These are phyloP conservation scores for Solanum raphanifolium DNA, from an alignment of 257 asterid genomes.

Conservation along the genomic window DNA sequence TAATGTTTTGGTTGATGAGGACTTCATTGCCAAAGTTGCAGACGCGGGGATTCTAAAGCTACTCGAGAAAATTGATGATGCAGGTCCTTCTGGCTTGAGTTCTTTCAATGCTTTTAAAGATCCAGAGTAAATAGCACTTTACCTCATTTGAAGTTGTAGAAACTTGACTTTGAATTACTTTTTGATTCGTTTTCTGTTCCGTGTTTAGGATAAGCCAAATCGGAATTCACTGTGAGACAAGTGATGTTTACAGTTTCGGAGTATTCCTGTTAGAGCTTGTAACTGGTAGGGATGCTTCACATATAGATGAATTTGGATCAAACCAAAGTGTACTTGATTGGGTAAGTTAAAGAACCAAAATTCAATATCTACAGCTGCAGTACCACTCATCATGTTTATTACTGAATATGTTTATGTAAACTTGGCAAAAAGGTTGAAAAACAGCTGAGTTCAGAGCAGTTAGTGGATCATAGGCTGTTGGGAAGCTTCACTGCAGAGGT, in stretches of 20 bases:
- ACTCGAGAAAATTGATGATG: constrained; percentile 31
- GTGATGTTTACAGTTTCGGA: constrained; percentile 69
- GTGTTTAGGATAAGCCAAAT: constrained; percentile 25
- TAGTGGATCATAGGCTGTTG: constrained; percentile 36
- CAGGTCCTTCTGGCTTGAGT: constrained; percentile 33
- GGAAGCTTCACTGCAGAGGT: constrained; percentile 61
- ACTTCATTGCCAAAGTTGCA: constrained; percentile 63
- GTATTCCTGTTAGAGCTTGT: constrained; percentile 58
- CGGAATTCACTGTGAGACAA: constrained; percentile 19
- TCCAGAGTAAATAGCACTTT: constrained; percentile 49
- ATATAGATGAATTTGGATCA: constrained; percentile 30
- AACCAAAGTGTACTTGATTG: constrained; percentile 30
- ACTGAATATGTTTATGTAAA: neutral
- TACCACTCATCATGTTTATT: neutral
- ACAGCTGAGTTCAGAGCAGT: constrained; percentile 16
- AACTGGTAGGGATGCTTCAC: constrained; percentile 42
- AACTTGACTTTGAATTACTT: neutral
- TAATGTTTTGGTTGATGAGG: constrained; percentile 70
- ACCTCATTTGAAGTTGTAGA: neutral
- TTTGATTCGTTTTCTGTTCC: neutral
- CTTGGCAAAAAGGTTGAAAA: constrained; percentile 26
- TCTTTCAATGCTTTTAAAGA: constrained; percentile 36
- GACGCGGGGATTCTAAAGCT: constrained; percentile 53
- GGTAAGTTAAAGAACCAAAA: constrained; percentile 28
- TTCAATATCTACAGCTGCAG: neutral